These are phyloP conservation scores for Gaertneriomyces semiglobifer DNA, from an alignment of 192 early-diverging fungal species.

Conservation along the genomic window DNA sequence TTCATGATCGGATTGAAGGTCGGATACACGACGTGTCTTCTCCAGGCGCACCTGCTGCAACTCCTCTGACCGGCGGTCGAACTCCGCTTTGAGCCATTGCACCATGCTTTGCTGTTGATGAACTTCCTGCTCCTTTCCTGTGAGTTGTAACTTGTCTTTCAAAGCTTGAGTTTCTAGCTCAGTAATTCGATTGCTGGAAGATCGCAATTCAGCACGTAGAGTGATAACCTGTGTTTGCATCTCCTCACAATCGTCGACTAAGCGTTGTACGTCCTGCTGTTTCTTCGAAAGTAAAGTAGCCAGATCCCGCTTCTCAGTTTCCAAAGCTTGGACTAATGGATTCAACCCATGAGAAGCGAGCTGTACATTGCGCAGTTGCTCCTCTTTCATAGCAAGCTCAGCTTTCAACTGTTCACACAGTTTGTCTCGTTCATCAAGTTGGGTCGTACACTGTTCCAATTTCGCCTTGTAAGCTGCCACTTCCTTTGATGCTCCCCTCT, in stretches of 20 bases:
- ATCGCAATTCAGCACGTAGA: conserved; percentile 23
- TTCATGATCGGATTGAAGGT: conserved; percentile 53
- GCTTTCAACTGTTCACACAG: background rate
- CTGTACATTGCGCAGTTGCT: background rate
- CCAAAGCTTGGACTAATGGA: background rate
- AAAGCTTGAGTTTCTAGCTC: conserved; percentile 23
- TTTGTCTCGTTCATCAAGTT: background rate
- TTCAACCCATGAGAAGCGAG: background rate
- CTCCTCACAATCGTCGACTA: conserved; percentile 19
- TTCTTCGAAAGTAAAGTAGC: conserved; percentile 7
- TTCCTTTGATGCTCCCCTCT: background rate
- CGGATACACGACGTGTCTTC: conserved; percentile 45
- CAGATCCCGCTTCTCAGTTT: conserved; percentile 26
- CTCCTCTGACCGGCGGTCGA: conserved; percentile 53
- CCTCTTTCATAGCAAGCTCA: conserved; percentile 6
- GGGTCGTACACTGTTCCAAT: conserved; percentile 5
- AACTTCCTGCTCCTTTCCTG: conserved; percentile 52
- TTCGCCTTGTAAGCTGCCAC: background rate
- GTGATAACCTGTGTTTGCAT: conserved; percentile 10
- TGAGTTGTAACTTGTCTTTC: conserved; percentile 18
- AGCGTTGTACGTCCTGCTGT: conserved; percentile 20
- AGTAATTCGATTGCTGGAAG: conserved; percentile 20
- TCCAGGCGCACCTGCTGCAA: conserved; percentile 52
- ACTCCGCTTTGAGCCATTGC: conserved; percentile 68
- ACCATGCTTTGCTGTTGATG: conserved; percentile 54